These are phyloP conservation scores for Metschnikowia hibisci DNA, from an alignment of 805 yeast genomes.

Conservation along the genomic window DNA sequence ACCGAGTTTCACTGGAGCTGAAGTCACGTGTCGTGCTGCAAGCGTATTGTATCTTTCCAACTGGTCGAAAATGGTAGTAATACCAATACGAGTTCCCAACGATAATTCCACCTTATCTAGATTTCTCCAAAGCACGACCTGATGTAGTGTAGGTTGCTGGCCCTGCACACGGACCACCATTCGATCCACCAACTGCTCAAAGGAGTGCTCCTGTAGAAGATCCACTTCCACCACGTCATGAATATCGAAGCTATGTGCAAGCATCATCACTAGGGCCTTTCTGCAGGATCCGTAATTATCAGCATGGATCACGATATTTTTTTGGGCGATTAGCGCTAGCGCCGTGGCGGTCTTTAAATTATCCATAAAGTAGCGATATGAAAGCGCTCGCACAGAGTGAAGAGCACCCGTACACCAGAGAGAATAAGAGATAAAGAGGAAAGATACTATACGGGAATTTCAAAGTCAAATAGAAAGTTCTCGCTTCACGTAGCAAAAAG, in stretches of 20 bases:
- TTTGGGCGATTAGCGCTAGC: constrained; percentile 13
- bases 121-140: constrained; percentile 17
- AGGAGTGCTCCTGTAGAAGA: constrained; percentile 9
- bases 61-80: constrained; percentile 12
- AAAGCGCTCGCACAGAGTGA: too few relatives aligned
- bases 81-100: constrained; percentile 3
- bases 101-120: constrained; percentile 10
- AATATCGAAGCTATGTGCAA: constrained; percentile 2
- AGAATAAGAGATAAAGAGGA: too few relatives aligned
- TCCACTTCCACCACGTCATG: constrained; percentile 15
- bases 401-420: too few relatives aligned
- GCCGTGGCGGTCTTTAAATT: constrained; percentile 15
- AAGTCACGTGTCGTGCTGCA: constrained; percentile 2
- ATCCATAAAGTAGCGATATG: constrained; percentile 10
- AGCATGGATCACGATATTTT: constrained; percentile 11
- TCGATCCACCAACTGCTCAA: constrained; percentile 5
- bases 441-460: too few relatives aligned
- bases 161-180: constrained; percentile 12
- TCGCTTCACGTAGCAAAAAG: too few relatives aligned
- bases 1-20: constrained; percentile 12
- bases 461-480: too few relatives aligned
- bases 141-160: constrained; percentile 7
- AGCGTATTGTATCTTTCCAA: constrained; percentile 14
- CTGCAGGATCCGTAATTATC: constrained; percentile 9
- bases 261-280: background rate